phyloP scores from a whole-genome alignment of 2,329 filamentous ascomycete species.

The Kalmusia sp. region DNA sequence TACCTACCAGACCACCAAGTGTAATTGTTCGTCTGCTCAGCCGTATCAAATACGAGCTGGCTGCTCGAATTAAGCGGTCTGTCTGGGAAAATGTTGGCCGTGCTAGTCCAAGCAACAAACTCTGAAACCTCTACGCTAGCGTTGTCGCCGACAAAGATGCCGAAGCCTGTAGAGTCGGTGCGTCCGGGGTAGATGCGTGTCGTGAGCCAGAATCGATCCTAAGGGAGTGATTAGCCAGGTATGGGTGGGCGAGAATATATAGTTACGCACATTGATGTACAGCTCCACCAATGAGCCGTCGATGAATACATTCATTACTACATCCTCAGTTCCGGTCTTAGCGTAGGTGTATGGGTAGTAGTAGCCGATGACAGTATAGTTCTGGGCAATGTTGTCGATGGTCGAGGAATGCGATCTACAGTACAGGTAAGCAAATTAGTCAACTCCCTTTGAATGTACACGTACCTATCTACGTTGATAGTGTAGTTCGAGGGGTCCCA shows the following conservation, averaged over 20 bases:
- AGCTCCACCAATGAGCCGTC: conserved; percentile 57
- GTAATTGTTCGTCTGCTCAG: conserved; percentile 54
- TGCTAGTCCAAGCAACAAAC: conserved; percentile 49
- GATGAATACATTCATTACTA: conserved; percentile 54
- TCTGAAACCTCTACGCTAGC: conserved; percentile 44
- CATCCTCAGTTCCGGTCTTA: conserved; percentile 45
- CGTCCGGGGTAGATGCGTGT: conserved; percentile 56
- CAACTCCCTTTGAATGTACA: not conserved
- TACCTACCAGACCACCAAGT: conserved; percentile 53
- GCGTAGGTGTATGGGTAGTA: conserved; percentile 54
- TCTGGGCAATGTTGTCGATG: conserved; percentile 49
- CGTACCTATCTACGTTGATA: conserved; percentile 52
- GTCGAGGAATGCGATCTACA: conserved; percentile 45
- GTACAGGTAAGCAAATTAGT: not conserved
- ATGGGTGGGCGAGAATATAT: not conserved
- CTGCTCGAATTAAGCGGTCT: conserved; percentile 51
- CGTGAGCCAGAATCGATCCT: conserved; percentile 48
- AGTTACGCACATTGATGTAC: conserved; percentile 49
- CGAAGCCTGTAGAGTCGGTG: conserved; percentile 52
- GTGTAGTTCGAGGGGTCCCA: conserved; percentile 56
- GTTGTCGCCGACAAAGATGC: conserved; percentile 51
- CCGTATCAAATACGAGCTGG: conserved; percentile 50
- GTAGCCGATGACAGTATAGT: conserved; percentile 54
- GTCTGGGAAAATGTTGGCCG: conserved; percentile 50
- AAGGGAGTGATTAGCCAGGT: conserved; percentile 10